Percentiles rank a stretch among this genome's conserved stretches.
Evolutionary conservation across 2,329 filamentous ascomycete genomes (phyloP).

Genomic region (Exserohilum rostratum): DNA sequence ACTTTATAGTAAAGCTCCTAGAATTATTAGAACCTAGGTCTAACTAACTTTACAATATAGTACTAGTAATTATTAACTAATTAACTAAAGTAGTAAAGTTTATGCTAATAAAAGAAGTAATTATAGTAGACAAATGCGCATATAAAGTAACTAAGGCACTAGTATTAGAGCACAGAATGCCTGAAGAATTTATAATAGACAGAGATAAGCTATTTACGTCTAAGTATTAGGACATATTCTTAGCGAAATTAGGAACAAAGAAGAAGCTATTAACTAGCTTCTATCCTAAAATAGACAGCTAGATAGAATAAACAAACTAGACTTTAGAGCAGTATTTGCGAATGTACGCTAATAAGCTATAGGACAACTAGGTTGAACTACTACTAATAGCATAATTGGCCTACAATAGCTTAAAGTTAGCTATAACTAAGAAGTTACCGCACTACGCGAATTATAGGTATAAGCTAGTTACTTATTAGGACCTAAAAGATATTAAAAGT

Average conservation of each 20-base stretch:
- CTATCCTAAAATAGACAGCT: no score
- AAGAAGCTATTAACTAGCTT: no score
- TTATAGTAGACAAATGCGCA: not conserved
- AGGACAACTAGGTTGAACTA: no score
- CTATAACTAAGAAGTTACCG: not conserved
- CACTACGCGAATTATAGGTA: not conserved
- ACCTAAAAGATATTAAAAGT: not conserved
- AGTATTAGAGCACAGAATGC: not conserved
- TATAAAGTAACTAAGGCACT: not conserved
- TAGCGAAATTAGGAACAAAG: no score
- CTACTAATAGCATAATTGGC: not conserved
- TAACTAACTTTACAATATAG: not conserved
- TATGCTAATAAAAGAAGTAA: not conserved
- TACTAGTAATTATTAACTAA: not conserved
- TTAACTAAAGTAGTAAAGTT: slow-evolving; percentile 1
- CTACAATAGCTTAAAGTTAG: not conserved
- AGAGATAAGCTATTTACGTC: no score
- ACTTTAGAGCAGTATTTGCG: no score
- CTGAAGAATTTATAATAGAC: not conserved
- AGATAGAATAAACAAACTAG: not conserved
- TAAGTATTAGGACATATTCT: no score
- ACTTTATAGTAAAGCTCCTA: slow-evolving; percentile 1
- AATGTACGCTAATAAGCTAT: no score
- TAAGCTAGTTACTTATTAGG: not conserved
- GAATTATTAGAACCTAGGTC: not conserved